These are phyloP conservation scores for Harringtonia aguacate DNA, from an alignment of 2,329 filamentous ascomycete genomes.

Conservation along the genomic window DNA sequence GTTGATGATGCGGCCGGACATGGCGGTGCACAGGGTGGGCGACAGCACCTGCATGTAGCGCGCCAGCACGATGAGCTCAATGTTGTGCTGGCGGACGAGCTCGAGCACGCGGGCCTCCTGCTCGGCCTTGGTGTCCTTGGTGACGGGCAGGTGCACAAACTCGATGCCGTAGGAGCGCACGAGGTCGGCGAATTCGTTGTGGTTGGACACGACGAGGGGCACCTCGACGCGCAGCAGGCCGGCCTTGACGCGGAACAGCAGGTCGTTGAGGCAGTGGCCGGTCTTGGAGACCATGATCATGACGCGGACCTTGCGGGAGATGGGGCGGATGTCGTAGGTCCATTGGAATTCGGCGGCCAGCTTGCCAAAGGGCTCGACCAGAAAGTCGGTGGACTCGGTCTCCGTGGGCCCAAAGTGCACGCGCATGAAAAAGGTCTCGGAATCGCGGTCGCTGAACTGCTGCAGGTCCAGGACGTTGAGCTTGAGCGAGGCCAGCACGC, in stretches of 20 bases:
- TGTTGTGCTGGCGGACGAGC: constrained; percentile 54
- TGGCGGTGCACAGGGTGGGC: constrained; percentile 61
- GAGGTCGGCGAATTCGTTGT: constrained; percentile 59
- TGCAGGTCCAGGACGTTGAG: constrained; percentile 78
- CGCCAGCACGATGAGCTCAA: constrained; percentile 72
- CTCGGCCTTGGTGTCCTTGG: constrained; percentile 61
- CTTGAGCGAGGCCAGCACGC: constrained; percentile 59
- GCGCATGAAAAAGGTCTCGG: constrained; percentile 77
- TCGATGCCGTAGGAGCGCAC: constrained; percentile 65
- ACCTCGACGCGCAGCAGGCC: constrained; percentile 62
- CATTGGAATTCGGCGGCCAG: constrained; percentile 55
- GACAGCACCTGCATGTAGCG: constrained; percentile 84
- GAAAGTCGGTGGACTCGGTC: constrained; percentile 35
- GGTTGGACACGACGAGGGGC: constrained; percentile 73
- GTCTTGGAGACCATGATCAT: constrained; percentile 89
- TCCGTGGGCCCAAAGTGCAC: constrained; percentile 64
- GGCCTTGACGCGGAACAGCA: constrained; percentile 63
- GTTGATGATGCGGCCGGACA: constrained; percentile 84
- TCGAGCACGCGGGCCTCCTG: constrained; percentile 65
- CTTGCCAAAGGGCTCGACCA: constrained; percentile 44
- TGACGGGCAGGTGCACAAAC: constrained; percentile 74
- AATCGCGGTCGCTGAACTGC: constrained; percentile 69
- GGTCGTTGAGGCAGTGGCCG: constrained; percentile 57
- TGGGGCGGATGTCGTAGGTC: constrained; percentile 60
- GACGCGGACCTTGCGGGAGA: constrained; percentile 59